Evolutionary conservation across 23 red algal species (phyloP).

Genomic region (Gracilaria caudata): DNA sequence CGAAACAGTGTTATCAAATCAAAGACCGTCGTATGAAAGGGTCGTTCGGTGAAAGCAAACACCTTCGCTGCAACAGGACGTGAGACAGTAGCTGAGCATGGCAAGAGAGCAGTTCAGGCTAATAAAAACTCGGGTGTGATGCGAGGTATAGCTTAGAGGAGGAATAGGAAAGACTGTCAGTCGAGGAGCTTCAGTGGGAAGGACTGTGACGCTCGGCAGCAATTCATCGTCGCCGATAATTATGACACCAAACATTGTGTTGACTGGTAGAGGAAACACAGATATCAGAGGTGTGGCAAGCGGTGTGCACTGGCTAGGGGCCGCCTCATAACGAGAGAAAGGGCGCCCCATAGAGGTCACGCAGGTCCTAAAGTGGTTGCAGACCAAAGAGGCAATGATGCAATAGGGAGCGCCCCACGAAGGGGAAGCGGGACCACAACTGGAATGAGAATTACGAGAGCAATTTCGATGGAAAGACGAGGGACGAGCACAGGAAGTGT

Average conservation of each 20-base stretch:
- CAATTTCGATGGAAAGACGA: neutral
- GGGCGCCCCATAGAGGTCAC: neutral
- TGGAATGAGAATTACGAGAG: neutral
- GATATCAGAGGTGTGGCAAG: constrained; percentile 1
- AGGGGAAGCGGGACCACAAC: neutral
- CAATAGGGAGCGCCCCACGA: neutral
- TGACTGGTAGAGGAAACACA: neutral
- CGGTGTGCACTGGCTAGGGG: neutral
- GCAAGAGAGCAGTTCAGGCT: neutral
- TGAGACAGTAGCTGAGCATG: neutral
- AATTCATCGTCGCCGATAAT: neutral
- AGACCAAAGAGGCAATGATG: neutral
- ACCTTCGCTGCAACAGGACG: neutral
- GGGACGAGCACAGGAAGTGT: neutral
- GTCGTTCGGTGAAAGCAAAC: neutral
- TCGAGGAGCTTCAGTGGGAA: constrained; percentile 3
- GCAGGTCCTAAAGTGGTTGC: neutral
- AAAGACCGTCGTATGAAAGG: neutral
- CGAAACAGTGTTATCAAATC: neutral
- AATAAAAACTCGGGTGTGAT: neutral
- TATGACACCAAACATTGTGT: neutral
- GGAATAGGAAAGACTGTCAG: neutral
- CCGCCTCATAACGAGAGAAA: neutral
- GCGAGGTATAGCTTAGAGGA: neutral
- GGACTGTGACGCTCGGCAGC: neutral